phyloP scores from a whole-genome alignment of 164 flowering plant genomes.

The Echeveria elegans region DNA sequence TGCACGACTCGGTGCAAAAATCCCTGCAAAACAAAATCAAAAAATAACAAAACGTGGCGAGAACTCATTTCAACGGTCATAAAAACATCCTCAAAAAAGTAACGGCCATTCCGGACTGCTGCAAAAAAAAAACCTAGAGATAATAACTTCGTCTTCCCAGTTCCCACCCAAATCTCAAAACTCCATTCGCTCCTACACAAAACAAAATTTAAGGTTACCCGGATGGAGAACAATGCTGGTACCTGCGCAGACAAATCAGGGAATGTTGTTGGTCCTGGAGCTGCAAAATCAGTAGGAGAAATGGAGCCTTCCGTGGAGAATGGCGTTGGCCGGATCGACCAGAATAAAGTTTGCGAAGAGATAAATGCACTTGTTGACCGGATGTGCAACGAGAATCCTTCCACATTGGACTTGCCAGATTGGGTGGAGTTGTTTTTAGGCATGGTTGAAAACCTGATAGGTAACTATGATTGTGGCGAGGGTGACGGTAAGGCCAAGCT shows the following conservation, averaged over 20 bases:
- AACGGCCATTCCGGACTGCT: background rate
- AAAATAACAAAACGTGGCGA: background rate
- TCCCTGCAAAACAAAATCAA: background rate
- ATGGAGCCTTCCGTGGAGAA: background rate
- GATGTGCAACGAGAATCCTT: background rate
- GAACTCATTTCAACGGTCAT: background rate
- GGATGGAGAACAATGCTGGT: background rate
- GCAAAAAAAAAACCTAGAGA: background rate
- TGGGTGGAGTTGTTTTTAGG: constrained; percentile 3
- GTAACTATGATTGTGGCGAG: background rate
- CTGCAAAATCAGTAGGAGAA: background rate
- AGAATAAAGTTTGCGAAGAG: background rate
- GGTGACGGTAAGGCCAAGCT: background rate
- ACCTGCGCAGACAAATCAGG: background rate
- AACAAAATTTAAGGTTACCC: background rate
- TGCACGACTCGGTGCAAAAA: background rate
- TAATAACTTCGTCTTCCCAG: background rate
- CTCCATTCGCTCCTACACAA: background rate
- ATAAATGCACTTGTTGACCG: background rate
- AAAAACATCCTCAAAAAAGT: background rate
- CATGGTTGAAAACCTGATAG: background rate
- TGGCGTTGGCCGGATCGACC: background rate
- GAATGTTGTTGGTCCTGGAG: constrained; percentile 1
- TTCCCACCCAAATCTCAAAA: background rate
- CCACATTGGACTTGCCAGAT: background rate